Evolutionary conservation across 306 rosid species (phyloP), one percentile per base, ranked within the genome.

Genomic region (Prunus kanzakura): DNA sequence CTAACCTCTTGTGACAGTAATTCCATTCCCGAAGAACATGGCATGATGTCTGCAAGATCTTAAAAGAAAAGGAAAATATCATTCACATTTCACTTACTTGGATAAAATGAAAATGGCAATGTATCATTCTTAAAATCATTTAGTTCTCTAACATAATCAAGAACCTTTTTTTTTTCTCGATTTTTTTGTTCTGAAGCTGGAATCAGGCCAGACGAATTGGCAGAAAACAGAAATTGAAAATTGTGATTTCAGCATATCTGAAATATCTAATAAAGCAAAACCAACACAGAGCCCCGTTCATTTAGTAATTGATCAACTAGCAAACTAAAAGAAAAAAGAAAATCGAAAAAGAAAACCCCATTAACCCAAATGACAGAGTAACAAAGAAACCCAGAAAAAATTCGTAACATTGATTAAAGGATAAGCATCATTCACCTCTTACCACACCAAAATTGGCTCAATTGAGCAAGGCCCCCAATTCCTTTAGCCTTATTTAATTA

Each of bases 1-100:
- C 85, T 78, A 83, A 95, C 97, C 99, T 92, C 92, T 84, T 95
- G 91, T n/a, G 93, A 69, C 69, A 89, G 75, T 65, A 92, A 76
- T 68, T 90, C 95, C 96, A 88, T 91, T 80, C 82, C 80, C 47
- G 88, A 83, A 82, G 93, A 82, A 87, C 88, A 88, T 14, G 83
- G 91, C 87, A 83, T 79, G 58, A 79, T 25, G 80, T 86, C 94
- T 90, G 91, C 89, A 84, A 81, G 74, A 67, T 63, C 80, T 79
- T 71, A 63, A 63, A 32, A 35, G 18, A 67, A 45, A 77, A 71
- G 41, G 43, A 50, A 25, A 68, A 56, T 35, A 77, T 58, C 67
- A 81, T 58, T 58, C 50, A 18, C 45, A 73, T 58, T 73, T 73
- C 77, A 45, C 68, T 58, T 6, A 22, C 43, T 38, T 38, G 43